phyloP scores from a whole-genome alignment of 768 basidiomycete species.

The Suillus cothurnatus region DNA sequence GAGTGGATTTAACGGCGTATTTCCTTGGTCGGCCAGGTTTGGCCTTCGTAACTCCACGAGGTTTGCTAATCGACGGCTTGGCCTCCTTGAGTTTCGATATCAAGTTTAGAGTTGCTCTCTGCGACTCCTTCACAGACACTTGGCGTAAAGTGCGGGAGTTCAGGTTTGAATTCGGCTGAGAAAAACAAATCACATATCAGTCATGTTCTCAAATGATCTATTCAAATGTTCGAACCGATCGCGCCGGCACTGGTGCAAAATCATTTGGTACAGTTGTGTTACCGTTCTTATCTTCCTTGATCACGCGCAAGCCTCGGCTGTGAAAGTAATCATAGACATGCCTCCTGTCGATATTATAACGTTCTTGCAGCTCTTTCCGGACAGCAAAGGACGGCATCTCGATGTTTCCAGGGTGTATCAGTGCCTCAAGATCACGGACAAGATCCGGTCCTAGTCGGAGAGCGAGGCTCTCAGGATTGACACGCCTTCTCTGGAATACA shows the following conservation, averaged over 20 bases:
- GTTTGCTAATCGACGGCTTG: conserved; percentile 12
- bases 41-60: conserved; percentile 32
- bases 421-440: conserved; percentile 71
- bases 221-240: conserved; percentile 23
- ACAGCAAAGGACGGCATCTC: conserved; percentile 78
- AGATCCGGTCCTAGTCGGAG: conserved; percentile 64
- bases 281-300: conserved; percentile 63
- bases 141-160: conserved; percentile 35
- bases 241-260: conserved; percentile 8
- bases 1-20: conserved; percentile 11
- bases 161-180: conserved; percentile 36
- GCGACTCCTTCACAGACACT: conserved; percentile 18
- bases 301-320: conserved; percentile 59
- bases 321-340: conserved; percentile 84
- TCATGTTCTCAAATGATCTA: conserved; percentile 11
- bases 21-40: conserved; percentile 35
- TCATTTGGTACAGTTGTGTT: conserved; percentile 42
- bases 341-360: conserved; percentile 68
- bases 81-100: neutral
- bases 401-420: conserved; percentile 63
- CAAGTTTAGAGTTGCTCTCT: conserved; percentile 9
- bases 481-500: conserved; percentile 42
- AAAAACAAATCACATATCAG: conserved; percentile 12
- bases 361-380: conserved; percentile 70
- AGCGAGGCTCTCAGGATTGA: conserved; percentile 73